Base-by-base conservation (phyloP, 768 basidiomycete genomes). In the Cantharellus anzutake region DNA sequence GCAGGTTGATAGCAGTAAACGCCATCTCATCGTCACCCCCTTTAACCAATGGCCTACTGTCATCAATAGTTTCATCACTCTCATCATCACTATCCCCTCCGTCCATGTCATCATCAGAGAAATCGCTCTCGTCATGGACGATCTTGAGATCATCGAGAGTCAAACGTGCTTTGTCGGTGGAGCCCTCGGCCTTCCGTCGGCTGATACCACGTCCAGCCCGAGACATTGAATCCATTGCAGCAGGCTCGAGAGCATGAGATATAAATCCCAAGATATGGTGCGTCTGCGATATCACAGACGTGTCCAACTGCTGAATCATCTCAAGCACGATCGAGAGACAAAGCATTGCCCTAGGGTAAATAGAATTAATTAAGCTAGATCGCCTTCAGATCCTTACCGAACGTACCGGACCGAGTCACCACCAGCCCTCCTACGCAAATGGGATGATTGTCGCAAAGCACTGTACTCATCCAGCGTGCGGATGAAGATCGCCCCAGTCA, bases 251-350 rank as follows among this genome's bases (percentile, higher is more conserved):
- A 1, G 85, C 84, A 61, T 88, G 81, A 59, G 83, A 84, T 35
- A 97, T 75, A 67, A 96, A 96, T 2, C 77, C 73, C n/a, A 98
- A 68, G 5, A 93, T 76, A 60, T 92, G 81, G 5, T 76, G 76
- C 0, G 87, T 84, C 61, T 83, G 78, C 51, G 68, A 70, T 41
- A 82, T 71, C 39, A 92, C 78, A 61, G 77, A 75, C 48, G 75
- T 72, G 0, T 81, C 76, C 3, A 89, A 71, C 57, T 80, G 76
- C 1, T 79, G 74, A 67, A 92, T 86, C 75, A 96, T 84, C 65
- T 84, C 80, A 62, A 91, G 74, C 41, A 89, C 80, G 41, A 94
- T 73, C 66, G 93, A 89, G 34, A 94, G 75, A 63, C 81, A 80
- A 3, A 86, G 73, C 41, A 97, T 66, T 0, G 80, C 78, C 62